Evolutionary conservation across 1,284 basidiomycete species (phyloP).

Genomic region (Leccinum ponderosum): DNA sequence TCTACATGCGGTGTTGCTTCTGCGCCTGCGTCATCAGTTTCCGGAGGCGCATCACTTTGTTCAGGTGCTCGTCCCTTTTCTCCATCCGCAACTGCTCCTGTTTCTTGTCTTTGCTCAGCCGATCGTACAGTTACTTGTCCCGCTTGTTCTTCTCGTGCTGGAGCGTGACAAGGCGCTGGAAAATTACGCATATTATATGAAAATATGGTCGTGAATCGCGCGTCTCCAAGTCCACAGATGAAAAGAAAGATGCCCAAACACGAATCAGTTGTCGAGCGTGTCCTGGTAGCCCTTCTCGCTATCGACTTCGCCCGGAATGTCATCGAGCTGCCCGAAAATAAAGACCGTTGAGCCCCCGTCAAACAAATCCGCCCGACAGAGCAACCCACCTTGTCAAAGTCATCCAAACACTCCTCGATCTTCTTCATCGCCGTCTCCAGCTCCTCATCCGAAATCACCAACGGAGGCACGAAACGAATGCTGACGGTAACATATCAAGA

Average conservation of each 20-base stretch:
- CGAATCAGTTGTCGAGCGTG: slow-evolving; percentile 33
- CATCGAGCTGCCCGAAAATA: slow-evolving; percentile 50
- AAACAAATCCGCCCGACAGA: neutral
- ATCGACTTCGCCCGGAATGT: slow-evolving; percentile 69
- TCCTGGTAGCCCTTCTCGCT: slow-evolving; percentile 57
- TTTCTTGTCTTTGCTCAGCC: slow-evolving; percentile 70
- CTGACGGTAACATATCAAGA: slow-evolving; percentile 39
- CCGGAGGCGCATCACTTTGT: slow-evolving; percentile 66
- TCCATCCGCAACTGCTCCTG: slow-evolving; percentile 70
- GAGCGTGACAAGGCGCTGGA: slow-evolving; percentile 56
- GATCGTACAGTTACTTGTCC: slow-evolving; percentile 64
- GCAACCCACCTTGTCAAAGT: slow-evolving; percentile 75
- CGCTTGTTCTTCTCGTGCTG: slow-evolving; percentile 81
- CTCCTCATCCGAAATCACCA: slow-evolving; percentile 90
- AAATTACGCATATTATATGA: slow-evolving; percentile 29
- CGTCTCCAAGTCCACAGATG: neutral
- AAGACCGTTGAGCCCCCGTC: neutral
- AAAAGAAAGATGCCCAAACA: neutral
- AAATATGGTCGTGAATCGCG: neutral
- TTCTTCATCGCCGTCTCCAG: slow-evolving; percentile 73
- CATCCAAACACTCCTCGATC: slow-evolving; percentile 76
- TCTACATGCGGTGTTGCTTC: slow-evolving; percentile 79
- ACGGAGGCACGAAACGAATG: slow-evolving; percentile 93
- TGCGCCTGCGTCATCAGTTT: slow-evolving; percentile 45
- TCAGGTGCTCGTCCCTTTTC: slow-evolving; percentile 70